Evolutionary conservation across 306 rosid genomes (phyloP).

Genomic region (Dryas alaskensis): DNA sequence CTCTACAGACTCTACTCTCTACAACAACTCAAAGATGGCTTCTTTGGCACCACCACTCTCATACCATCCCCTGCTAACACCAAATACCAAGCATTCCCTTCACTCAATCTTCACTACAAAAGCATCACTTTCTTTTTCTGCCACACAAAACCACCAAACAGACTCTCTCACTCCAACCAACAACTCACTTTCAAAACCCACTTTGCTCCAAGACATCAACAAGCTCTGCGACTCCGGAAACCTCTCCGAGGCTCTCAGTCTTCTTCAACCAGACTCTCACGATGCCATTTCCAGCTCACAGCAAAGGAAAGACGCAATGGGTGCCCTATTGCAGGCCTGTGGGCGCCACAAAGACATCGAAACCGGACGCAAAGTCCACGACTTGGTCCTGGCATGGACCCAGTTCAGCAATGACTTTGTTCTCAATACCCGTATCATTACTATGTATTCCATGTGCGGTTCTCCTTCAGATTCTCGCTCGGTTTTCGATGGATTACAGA

Average conservation of each 20-base stretch:
- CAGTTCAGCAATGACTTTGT: constrained; percentile 47
- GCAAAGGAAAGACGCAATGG: constrained; percentile 39
- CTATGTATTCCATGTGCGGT: constrained; percentile 70
- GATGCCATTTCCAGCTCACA: constrained; percentile 28
- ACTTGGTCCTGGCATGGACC: constrained; percentile 38
- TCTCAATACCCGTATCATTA: constrained; percentile 60
- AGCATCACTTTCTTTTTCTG: constrained; percentile 34
- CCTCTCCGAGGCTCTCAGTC: constrained; percentile 49
- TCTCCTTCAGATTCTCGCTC: constrained; percentile 51
- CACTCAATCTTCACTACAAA: constrained; percentile 29
- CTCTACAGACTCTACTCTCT: background rate
- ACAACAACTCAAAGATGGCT: constrained; percentile 26
- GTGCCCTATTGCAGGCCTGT: constrained; percentile 52
- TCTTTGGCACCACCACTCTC: constrained; percentile 35
- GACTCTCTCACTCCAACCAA: background rate
- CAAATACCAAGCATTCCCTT: constrained; percentile 2
- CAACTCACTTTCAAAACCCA: background rate
- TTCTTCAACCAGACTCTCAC: constrained; percentile 34
- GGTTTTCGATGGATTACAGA: constrained; percentile 43
- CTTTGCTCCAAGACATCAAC: constrained; percentile 39
- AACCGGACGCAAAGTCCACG: constrained; percentile 55
- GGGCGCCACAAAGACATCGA: constrained; percentile 44
- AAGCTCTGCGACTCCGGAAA: constrained; percentile 48
- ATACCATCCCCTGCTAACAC: constrained; percentile 10
- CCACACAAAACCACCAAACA: constrained; percentile 24